Base-by-base conservation (phyloP, 2,329 filamentous ascomycete genomes). In the Ophiognomonia clavigignenti-juglandacearum region DNA sequence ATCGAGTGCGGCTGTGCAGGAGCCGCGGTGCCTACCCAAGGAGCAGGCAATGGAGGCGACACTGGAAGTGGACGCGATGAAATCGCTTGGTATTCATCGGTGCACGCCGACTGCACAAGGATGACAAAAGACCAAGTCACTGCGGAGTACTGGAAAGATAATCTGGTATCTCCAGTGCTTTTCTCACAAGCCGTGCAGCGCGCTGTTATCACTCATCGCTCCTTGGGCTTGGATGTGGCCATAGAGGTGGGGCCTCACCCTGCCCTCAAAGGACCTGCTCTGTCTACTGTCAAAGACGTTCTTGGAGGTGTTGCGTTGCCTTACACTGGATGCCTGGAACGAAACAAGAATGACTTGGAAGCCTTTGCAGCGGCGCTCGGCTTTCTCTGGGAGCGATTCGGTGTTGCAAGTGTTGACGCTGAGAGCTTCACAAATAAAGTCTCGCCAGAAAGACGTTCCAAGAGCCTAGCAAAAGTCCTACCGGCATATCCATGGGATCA, bases 201-300 rank as follows among this genome's bases (percentile, higher is more conserved):
- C 16, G 18, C 39, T 39, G n/a, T n/a, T n/a, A n/a, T n/a, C n/a
- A n/a, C n/a, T n/a, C n/a, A n/a, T n/a, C n/a, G n/a, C n/a, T n/a
- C n/a, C n/a, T n/a, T n/a, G 3, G 16, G 14, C 16, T 34, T 54
- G 18, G 48, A 53, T 38, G 29, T 57, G 2, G 39, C 54, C 1
- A 22, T 65, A 7, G 63, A 65, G 37, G 36, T 65, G 8, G 63
- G 63, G 0, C 63, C 63, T 4, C 62, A 65, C 39, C 62, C 69
- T 1, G 67, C 69, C 0, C 61, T 73, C 0, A 64, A 66, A 43
- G 65, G 62, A 0, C 70, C 70, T 0, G 50, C 63, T 0, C 58
- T 54, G 6, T 61, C 70, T 37, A 66, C 56, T 55, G 56, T 5
- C 24, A 37, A 54, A 0, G 40, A 47, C 1, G 47, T 43, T 4